Evolutionary conservation across 768 basidiomycete genomes (phyloP), one percentile per base, ranked within the genome.

Genomic region (Agaricus sinodeliciosus): DNA sequence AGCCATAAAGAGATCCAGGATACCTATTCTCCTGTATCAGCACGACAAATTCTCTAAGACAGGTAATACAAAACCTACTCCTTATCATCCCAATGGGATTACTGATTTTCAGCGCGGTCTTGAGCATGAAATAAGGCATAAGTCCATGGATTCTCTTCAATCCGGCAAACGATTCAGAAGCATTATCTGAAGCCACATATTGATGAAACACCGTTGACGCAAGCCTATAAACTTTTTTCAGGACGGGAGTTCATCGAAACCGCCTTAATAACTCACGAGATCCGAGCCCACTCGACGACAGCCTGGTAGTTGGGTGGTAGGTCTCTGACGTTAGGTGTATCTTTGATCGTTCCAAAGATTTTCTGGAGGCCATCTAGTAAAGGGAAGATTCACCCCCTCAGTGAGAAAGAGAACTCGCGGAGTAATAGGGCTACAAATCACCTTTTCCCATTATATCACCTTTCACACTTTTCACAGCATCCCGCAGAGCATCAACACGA

Each of bases 111-210:
- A 99, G 70, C 11, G 92, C 87, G 7, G 91, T 80, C 66, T 93
- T 97, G 57, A 99, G 81, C 74, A 98, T 84, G 62, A 98, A 91
- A 66, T 99, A 99, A 4, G 96, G 96, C 91, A 98, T 96, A 48
- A 95, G 70, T 1, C 94, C 93, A 63, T 99, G 96, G 40, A 96
- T 80, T 44, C 94, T 80, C 72, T 97, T 98, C 55, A 99, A 69
- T 54, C 82, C 79, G 12, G 90, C 76, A 60, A 98, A 87, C 4
- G 85, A 87, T 59, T 95, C 90, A 4, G 93, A 94, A 4, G 93
- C 87, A 55, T 85, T 85, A 66, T 99, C 96, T 18, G 93, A 81
- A 0, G 96, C 96, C 27, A 96, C 82, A 60, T 93, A 94, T 35
- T 88, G 85, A 59, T 97, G 94, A 65, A 98, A 99, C 37, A 97